Evolutionary conservation across 2,329 filamentous ascomycete genomes (phyloP).

Genomic region (Plectosphaerella plurivora): DNA sequence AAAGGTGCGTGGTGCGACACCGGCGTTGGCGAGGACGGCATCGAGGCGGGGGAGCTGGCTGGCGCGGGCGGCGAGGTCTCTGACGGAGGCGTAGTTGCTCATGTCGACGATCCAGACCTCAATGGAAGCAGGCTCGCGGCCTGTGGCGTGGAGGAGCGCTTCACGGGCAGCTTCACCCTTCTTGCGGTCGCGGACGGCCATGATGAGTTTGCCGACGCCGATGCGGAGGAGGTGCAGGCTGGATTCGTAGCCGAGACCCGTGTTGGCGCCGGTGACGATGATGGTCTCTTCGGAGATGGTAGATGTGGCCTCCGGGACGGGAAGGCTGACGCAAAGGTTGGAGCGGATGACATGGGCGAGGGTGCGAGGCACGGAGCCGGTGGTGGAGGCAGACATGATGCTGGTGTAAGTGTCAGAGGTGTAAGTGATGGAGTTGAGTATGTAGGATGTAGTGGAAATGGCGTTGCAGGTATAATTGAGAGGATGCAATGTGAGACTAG

Average conservation of each 20-base stretch:
- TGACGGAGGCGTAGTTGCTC: constrained; percentile 30
- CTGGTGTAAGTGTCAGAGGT: no score
- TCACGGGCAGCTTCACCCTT: constrained; percentile 19
- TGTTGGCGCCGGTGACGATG: constrained; percentile 20
- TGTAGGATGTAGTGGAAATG: no score
- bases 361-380: no score
- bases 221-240: constrained; percentile 16
- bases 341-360: no score
- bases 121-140: constrained; percentile 11
- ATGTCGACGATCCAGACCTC: constrained; percentile 32
- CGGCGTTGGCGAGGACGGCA: constrained; percentile 29
- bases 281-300: constrained; percentile 2
- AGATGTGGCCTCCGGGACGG: background rate
- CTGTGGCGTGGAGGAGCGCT: constrained; percentile 1
- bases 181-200: constrained; percentile 23
- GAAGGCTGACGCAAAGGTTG: no score
- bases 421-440: no score
- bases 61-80: constrained; percentile 27
- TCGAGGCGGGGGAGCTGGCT: constrained; percentile 29
- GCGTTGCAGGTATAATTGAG: no score
- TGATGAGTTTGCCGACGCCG: constrained; percentile 21
- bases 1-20: constrained; percentile 11
- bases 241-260: constrained; percentile 17
- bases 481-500: no score
- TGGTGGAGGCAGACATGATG: no score